A percentile compares a stretch with the other conserved stretches of the same genome.
Conservation (phyloP, 2,329 filamentous ascomycete genomes). For the Rasamsonia emersonii region DNA sequence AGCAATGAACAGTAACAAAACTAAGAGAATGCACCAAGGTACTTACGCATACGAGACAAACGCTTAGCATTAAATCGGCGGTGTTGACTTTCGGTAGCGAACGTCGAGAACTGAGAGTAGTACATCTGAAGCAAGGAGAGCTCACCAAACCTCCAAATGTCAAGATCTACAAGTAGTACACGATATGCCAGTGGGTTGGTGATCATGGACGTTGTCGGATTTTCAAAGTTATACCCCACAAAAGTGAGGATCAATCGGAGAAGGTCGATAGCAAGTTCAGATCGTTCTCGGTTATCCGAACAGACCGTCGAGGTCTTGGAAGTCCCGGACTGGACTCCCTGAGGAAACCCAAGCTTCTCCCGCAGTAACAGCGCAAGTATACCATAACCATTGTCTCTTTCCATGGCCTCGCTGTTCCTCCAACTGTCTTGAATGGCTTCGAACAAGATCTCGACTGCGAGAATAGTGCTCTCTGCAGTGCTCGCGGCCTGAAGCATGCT, state of each 20-base stretch:
- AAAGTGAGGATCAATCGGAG: slow-evolving; percentile 74
- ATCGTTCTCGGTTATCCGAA: slow-evolving; percentile 38
- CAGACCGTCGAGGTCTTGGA: slow-evolving; percentile 36
- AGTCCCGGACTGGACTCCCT: slow-evolving; percentile 21
- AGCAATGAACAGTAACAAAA: slow-evolving; percentile 8
- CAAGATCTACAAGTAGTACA: slow-evolving; percentile 81
- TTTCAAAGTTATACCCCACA: slow-evolving; percentile 75
- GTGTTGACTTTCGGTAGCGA: slow-evolving; percentile 83
- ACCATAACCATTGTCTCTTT: slow-evolving; percentile 87
- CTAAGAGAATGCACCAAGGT: background rate
- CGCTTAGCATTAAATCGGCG: slow-evolving; percentile 86
- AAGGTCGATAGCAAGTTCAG: slow-evolving; percentile 49
- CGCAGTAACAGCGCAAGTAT: slow-evolving; percentile 76
- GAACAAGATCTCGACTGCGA: slow-evolving; percentile 75
- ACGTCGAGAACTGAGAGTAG: slow-evolving; percentile 83
- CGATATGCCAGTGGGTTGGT: slow-evolving; percentile 93
- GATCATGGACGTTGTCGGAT: slow-evolving; percentile 80
- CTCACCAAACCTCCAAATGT: slow-evolving; percentile 80
- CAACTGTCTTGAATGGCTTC: slow-evolving; percentile 82
- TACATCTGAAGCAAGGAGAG: slow-evolving; percentile 75
- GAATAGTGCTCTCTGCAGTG: slow-evolving; percentile 60
- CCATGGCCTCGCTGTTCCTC: slow-evolving; percentile 98
- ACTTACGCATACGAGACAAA: slow-evolving; percentile 79
- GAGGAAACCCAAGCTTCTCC: slow-evolving; percentile 56
- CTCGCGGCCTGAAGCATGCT: slow-evolving; percentile 73